These are phyloP conservation scores for Taiozyma sp. DNA, from an alignment of 1,139 yeast genomes.

Conservation along the genomic window DNA sequence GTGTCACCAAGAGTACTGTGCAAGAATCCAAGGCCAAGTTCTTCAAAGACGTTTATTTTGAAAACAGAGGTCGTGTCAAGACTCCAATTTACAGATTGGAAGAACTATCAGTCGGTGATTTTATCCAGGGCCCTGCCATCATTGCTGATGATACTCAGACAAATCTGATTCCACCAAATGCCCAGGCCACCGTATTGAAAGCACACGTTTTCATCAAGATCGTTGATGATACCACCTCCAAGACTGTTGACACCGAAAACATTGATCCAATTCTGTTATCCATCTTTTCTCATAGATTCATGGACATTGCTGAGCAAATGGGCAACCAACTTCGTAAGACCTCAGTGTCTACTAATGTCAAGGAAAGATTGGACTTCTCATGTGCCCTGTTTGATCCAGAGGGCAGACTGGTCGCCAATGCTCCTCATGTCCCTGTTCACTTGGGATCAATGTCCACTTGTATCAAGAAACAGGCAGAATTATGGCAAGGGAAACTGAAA, in stretches of 20 bases:
- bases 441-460: constrained; percentile 86
- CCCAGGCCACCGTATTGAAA: constrained; percentile 58
- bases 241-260: constrained; percentile 25
- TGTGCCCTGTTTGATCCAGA: constrained; percentile 76
- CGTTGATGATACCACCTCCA: background rate
- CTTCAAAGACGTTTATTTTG: constrained; percentile 39
- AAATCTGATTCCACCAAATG: constrained; percentile 68
- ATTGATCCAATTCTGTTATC: constrained; percentile 70
- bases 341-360: constrained; percentile 80
- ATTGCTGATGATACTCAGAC: constrained; percentile 87
- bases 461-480: constrained; percentile 59
- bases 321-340: constrained; percentile 78
- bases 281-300: constrained; percentile 78
- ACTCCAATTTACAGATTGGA: constrained; percentile 51
- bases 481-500: constrained; percentile 55
- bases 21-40: constrained; percentile 23
- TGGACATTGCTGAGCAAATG: constrained; percentile 91
- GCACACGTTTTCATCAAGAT: constrained; percentile 52
- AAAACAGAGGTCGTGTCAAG: constrained; percentile 40
- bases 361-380: constrained; percentile 78
- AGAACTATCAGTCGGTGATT: constrained; percentile 47
- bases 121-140: constrained; percentile 72
- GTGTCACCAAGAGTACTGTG: constrained; percentile 12
- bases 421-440: constrained; percentile 87
- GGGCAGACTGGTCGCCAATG: constrained; percentile 80